phyloP scores from a whole-genome alignment of 2,329 filamentous ascomycete genomes.

The Albifimbria verrucaria region DNA sequence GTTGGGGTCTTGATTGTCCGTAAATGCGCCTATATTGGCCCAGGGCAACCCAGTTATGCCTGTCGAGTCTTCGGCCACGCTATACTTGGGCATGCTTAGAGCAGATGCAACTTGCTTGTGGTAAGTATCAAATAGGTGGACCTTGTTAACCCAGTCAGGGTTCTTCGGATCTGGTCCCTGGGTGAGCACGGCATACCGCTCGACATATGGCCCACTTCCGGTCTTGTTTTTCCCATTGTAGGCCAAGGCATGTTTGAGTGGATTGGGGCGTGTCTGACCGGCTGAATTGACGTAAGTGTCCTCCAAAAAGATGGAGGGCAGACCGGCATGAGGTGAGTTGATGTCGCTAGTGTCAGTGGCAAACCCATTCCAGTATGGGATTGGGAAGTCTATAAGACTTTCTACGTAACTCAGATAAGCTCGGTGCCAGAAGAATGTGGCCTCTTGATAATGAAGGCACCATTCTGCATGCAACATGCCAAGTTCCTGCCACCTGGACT shows the following conservation, averaged over 20 bases:
- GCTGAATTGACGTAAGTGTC: slow-evolving; percentile 5
- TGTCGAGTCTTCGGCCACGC: background rate
- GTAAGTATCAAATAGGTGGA: slow-evolving; percentile 4
- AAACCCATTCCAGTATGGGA: slow-evolving; percentile 10
- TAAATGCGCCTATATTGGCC: slow-evolving; percentile 1
- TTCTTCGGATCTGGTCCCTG: background rate
- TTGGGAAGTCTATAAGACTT: slow-evolving; percentile 5
- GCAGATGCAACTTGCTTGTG: slow-evolving; percentile 6
- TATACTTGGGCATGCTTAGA: slow-evolving; percentile 3
- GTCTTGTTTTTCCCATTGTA: slow-evolving; percentile 3
- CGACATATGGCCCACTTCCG: slow-evolving; percentile 1
- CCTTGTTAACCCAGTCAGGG: slow-evolving; percentile 4
- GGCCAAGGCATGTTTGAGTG: slow-evolving; percentile 6
- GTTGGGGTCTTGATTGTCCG: background rate
- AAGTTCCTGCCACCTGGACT: slow-evolving; percentile 7
- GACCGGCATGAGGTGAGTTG: slow-evolving; percentile 1
- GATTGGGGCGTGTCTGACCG: slow-evolving; percentile 1
- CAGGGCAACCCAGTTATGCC: background rate
- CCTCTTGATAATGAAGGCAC: slow-evolving; percentile 10
- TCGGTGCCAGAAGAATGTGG: slow-evolving; percentile 8
- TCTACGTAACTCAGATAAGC: slow-evolving; percentile 8
- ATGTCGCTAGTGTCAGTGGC: background rate
- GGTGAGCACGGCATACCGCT: background rate
- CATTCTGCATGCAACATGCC: slow-evolving; percentile 7
- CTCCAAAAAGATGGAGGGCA: slow-evolving; percentile 6